These are phyloP conservation scores for Pseudoturritis turrita DNA, from an alignment of 345 rosid species.

Conservation along the genomic window DNA sequence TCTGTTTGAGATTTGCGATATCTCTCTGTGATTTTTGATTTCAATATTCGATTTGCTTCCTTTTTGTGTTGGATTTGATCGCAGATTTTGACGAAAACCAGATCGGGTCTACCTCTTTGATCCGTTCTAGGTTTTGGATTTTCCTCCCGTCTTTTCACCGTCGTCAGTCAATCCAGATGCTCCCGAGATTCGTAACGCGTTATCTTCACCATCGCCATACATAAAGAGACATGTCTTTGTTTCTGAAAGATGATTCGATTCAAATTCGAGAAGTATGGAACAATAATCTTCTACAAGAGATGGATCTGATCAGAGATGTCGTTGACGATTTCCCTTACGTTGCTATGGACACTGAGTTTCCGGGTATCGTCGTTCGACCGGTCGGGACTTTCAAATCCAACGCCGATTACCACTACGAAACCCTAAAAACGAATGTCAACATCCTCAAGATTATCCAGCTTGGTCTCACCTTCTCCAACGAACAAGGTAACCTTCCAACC, in stretches of 20 bases:
- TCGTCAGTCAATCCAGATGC: constrained; percentile 17
- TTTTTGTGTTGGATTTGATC: neutral
- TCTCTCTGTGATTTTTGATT: no score
- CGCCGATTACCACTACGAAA: constrained; percentile 64
- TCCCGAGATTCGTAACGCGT: neutral
- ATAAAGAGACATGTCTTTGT: constrained; percentile 52
- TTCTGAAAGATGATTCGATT: constrained; percentile 65
- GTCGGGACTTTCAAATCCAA: constrained; percentile 70
- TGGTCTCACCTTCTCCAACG: constrained; percentile 84
- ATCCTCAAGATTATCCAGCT: constrained; percentile 75
- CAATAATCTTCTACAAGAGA: constrained; percentile 61
- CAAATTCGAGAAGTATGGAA: constrained; percentile 87
- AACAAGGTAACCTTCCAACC: constrained; percentile 69
- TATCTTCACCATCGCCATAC: neutral
- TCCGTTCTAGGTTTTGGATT: constrained; percentile 24
- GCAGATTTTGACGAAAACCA: constrained; percentile 25
- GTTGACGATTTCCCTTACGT: constrained; percentile 73
- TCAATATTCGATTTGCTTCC: neutral
- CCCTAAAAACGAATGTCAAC: constrained; percentile 73
- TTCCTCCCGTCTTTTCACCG: neutral
- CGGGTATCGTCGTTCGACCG: constrained; percentile 68
- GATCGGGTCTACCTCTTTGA: constrained; percentile 29
- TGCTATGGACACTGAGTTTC: constrained; percentile 95
- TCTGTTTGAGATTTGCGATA: no score
- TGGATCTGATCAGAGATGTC: constrained; percentile 54